Base-by-base conservation (phyloP, 192 early-diverging fungal genomes). In the Cetraspora pellucida region DNA sequence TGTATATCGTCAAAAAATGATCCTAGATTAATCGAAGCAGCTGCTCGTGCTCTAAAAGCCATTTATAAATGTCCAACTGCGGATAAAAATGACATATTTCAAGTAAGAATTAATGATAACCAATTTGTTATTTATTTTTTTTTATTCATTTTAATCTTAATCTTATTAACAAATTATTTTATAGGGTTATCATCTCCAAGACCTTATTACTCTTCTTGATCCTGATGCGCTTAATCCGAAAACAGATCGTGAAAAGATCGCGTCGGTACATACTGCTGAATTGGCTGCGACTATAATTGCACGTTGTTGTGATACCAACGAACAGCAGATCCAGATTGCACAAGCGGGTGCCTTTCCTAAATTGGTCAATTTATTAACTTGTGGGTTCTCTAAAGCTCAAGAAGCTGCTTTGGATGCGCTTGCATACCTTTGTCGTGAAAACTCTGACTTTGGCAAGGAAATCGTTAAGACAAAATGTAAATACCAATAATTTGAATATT, bases 341-440 rank as follows among this genome's bases (percentile, higher is more conserved):
- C 50, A 64, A 7, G 79, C 84, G 31, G 91, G 89, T 3, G 87
- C 86, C 1, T 83, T 93, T 37, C 83, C 85, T 31, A 75, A 87
- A 7, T 79, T 93, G 28, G 78, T 90, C 59, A 83, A 80, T 10
- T 73, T 92, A 45, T 79, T 94, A 8, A 81, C 82, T 63, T 83
- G 83, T 23, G 82, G 82, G 11, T 87, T 80, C 77, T 77, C 81
- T 31, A 93, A 90, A 79, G 84, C 91, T 11, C 93, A 95, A 75
- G 92, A 95, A 81, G 89, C 92, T 7, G 90, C 90, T 7, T 82
- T 95, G 60, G 93, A 93, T 68, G 92, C 92, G 0, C 76, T 95
- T n/a, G 85, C 90, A 2, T 86, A 85, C 9, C 72, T 95, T 31
- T 87, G 87, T 72, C 84, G 89, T 31, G 88, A 87, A 23, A 92